Conservation (phyloP, 1,284 basidiomycete genomes). For the Cutaneotrichosporon mucoides region DNA sequence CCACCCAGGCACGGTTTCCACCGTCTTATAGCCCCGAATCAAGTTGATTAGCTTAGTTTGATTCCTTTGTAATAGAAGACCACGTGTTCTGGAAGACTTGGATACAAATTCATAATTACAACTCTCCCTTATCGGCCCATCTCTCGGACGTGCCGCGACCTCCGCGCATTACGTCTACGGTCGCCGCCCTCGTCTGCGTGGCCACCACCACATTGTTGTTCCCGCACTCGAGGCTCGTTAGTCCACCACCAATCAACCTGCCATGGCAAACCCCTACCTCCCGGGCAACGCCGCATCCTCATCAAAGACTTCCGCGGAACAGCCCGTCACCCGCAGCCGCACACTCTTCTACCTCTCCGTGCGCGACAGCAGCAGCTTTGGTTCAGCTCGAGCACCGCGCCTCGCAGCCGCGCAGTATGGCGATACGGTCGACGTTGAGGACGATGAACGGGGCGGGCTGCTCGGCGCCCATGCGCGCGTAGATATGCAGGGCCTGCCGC, state of each 20-base stretch:
- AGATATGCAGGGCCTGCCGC: conserved; percentile 60
- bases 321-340: conserved; percentile 65
- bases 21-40: too few relatives aligned
- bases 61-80: too few relatives aligned
- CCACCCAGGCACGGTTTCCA: too few relatives aligned
- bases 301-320: neutral
- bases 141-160: too few relatives aligned
- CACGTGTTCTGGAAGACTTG: too few relatives aligned
- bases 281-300: neutral
- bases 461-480: conserved; percentile 54
- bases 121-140: too few relatives aligned
- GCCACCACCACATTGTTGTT: too few relatives aligned
- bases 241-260: neutral
- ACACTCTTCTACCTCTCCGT: conserved; percentile 94
- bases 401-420: conserved; percentile 40
- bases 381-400: conserved; percentile 29
- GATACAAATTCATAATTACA: neutral
- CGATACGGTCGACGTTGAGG: conserved; percentile 51
- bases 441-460: conserved; percentile 68
- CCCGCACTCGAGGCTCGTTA: too few relatives aligned
- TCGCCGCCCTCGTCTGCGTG: too few relatives aligned
- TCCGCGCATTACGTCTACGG: too few relatives aligned
- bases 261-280: conserved; percentile 9
- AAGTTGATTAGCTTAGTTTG: too few relatives aligned
- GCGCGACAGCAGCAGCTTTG: conserved; percentile 68